A percentile compares a stretch with the other conserved stretches of the same genome.
Evolutionary conservation across 768 basidiomycete species (phyloP).

Genomic region (Amanita brunnescens): DNA sequence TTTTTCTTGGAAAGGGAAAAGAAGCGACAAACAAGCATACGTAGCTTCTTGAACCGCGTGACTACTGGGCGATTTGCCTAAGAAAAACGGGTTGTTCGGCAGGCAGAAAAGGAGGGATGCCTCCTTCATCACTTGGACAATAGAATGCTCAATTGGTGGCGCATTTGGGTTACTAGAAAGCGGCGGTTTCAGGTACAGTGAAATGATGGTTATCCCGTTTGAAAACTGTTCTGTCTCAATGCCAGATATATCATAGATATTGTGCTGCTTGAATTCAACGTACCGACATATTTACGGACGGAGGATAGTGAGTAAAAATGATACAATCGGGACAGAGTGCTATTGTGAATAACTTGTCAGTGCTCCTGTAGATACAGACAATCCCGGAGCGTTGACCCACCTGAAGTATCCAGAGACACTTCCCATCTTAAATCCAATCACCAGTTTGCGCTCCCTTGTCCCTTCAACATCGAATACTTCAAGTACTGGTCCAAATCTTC

Average conservation of each 20-base stretch:
- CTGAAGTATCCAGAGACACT: constrained; percentile 81
- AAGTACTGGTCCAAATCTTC: constrained; percentile 86
- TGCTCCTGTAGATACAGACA: neutral
- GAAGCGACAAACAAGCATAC: constrained; percentile 62
- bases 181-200: constrained; percentile 87
- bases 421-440: constrained; percentile 97
- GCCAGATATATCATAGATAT: neutral
- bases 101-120: constrained; percentile 88
- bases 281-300: constrained; percentile 91
- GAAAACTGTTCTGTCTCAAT: constrained; percentile 75
- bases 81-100: constrained; percentile 89
- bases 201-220: constrained; percentile 93
- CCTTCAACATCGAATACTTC: constrained; percentile 96
- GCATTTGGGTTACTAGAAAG: constrained; percentile 65
- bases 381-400: constrained; percentile 29
- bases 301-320: constrained; percentile 97
- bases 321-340: constrained; percentile 90
- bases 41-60: constrained; percentile 98
- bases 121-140: constrained; percentile 97
- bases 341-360: constrained; percentile 15
- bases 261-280: constrained; percentile 15
- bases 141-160: constrained; percentile 95
- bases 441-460: constrained; percentile 79
- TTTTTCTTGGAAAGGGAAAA: neutral
- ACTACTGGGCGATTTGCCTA: constrained; percentile 45